A percentile compares a stretch with the other conserved stretches of the same genome.
These are phyloP conservation scores for Candolleomyces efflorescens DNA, from an alignment of 768 basidiomycete genomes.

Conservation along the genomic window DNA sequence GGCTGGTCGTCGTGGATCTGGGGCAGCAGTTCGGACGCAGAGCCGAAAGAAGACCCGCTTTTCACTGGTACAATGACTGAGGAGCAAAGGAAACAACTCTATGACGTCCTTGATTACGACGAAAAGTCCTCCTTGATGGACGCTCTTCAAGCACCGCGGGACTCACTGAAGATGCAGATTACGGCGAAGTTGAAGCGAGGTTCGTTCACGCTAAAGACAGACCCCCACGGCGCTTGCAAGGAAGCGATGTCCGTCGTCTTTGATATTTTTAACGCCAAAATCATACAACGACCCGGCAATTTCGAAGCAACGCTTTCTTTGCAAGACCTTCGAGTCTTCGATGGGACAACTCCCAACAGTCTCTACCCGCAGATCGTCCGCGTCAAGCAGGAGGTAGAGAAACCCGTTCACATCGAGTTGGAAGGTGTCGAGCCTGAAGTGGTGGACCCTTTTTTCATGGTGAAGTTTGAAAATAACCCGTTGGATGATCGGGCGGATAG, in stretches of 20 bases:
- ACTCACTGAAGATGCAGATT: slow-evolving; percentile 76
- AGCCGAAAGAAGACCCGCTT: slow-evolving; percentile 44
- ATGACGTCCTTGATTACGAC: slow-evolving; percentile 89
- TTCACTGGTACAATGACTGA: slow-evolving; percentile 78
- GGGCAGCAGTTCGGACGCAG: slow-evolving; percentile 46
- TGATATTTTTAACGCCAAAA: slow-evolving; percentile 78
- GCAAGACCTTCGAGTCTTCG: slow-evolving; percentile 82
- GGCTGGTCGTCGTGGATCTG: slow-evolving; percentile 80
- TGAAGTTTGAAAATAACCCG: slow-evolving; percentile 91
- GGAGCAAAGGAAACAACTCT: slow-evolving; percentile 85
- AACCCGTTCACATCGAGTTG: slow-evolving; percentile 4
- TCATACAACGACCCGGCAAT: slow-evolving; percentile 82
- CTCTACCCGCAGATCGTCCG: slow-evolving; percentile 89
- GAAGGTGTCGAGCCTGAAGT: slow-evolving; percentile 10
- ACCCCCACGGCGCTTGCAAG: slow-evolving; percentile 56
- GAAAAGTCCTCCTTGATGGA: slow-evolving; percentile 73
- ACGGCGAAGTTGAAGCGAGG: slow-evolving; percentile 80
- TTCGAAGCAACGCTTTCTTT: slow-evolving; percentile 83
- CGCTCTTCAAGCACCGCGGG: slow-evolving; percentile 66
- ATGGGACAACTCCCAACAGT: slow-evolving; percentile 80
- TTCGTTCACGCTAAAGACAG: slow-evolving; percentile 75
- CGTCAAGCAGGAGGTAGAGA: slow-evolving; percentile 36
- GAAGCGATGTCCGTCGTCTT: slow-evolving; percentile 88
- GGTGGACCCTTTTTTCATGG: slow-evolving; percentile 65
- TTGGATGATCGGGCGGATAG: slow-evolving; percentile 89